Evolutionary conservation across 2,329 filamentous ascomycete genomes (phyloP), one percentile per base, ranked within the genome.

Genomic region (Didymellaceae sp.): DNA sequence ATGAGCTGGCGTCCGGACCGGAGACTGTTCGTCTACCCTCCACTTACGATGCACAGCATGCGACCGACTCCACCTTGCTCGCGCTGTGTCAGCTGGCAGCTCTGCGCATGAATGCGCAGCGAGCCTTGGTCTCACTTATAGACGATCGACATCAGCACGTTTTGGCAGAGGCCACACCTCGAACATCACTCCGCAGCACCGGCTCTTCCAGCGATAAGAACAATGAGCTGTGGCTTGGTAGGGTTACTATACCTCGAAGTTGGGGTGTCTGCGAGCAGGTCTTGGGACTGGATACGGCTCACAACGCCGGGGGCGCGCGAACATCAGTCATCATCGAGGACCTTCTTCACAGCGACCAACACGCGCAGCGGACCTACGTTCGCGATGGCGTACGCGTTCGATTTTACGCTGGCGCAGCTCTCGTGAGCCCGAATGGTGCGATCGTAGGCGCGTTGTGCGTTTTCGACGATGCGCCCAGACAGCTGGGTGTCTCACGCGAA

Each of bases 151-250:
- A 59, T 16, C 70, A 74, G 44, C 69, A 74, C 39, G 64, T 75
- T 24, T 61, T 76, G 6, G 71, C 71, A 18, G 74, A 76, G 53
- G 71, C 72, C 6, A 74, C 72, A 1, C 59, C 67, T 14, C 45
- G 59, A 20, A 48, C 65, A 4, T 62, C 65, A 1, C 57, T 74
- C 6, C 62, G 48, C 16, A 46, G 34, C 16, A 35, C 16, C 24
- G 16, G 11, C 35, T n/a, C 35, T 21, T 16, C 14, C 5, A n/a
- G 17, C 17, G 30, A 34, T 26, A 54, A 49, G 2, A 37, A 57
- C 5, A 49, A 52, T 1, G 9, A 24, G 2, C 45, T 67, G 14
- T 74, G 65, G 68, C 51, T 67, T 9, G 71, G 71, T 11, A 63
- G 61, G 35, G 65, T 63, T 1, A 69, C 63, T 48, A 59, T 67